Conservation (phyloP, 2,329 filamentous ascomycete species). For the Ophiostoma sp. region DNA sequence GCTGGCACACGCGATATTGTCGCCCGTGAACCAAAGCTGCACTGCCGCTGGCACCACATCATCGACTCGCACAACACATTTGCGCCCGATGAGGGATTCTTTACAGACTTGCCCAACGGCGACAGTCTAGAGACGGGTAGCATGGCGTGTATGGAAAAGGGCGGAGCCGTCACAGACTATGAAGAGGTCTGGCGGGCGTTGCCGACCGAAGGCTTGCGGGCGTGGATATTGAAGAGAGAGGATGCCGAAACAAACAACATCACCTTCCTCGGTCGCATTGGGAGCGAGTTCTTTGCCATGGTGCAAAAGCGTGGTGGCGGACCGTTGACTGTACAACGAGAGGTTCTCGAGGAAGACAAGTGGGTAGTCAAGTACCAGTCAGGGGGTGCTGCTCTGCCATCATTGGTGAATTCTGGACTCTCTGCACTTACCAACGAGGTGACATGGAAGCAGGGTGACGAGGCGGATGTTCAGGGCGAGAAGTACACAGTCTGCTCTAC, state of each 20-base stretch:
- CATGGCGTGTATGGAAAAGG: conserved; percentile 23
- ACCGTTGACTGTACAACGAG: not conserved
- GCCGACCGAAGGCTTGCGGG: not conserved
- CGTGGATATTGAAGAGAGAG: not conserved
- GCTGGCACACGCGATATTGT: conserved; percentile 22
- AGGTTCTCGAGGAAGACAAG: not conserved
- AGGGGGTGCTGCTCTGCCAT: not conserved
- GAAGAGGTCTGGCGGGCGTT: conserved; percentile 25
- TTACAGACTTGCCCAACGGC: conserved; percentile 20
- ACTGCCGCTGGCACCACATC: conserved; percentile 22
- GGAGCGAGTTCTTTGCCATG: conserved; percentile 16
- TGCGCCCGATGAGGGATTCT: conserved; percentile 21
- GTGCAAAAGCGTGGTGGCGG: not conserved
- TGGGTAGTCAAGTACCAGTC: conserved; percentile 5
- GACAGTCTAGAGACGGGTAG: conserved; percentile 25
- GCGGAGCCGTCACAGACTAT: conserved; percentile 18
- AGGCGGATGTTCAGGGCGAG: not conserved
- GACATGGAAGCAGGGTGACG: not conserved
- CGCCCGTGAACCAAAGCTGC: not conserved
- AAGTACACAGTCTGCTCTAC: not conserved
- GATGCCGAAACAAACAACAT: not conserved
- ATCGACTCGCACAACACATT: conserved; percentile 23
- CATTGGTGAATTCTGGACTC: not conserved
- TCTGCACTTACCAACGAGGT: not conserved
- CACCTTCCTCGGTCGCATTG: not conserved